Base-by-base conservation (phyloP, 2,329 filamentous ascomycete genomes). In the Xylaria sp. region DNA sequence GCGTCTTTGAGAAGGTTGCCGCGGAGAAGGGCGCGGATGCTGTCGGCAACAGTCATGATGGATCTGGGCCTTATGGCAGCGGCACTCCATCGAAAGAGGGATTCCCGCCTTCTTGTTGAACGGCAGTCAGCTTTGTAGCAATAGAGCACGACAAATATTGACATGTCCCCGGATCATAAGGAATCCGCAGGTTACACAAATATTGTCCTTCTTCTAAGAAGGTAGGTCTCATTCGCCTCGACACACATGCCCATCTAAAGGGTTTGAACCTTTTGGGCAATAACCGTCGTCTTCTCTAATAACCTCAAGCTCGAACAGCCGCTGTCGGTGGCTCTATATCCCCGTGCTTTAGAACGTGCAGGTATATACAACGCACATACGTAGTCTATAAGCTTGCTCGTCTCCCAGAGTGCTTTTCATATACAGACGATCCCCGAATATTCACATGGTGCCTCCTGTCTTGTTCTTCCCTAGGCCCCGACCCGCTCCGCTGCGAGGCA, bases 1-100 rank as follows among this genome's bases (percentile, higher is more conserved):
- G 70, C 26, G 71, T 81, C 7, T 82, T 84, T 63, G 67, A 74
- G 40, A 60, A 57, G 40, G 43, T 71, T 21, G 66, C 65, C 6
- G 48, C 49, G 16, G 69, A 69, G 51, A 65, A 54, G 24, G 56
- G 46, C n/a, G 20, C 67, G 72, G 69, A 81, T 78, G 26, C 17
- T 19, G 19, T 45, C 21, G 8, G 53, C 6, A 7, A 47, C 52
- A 34, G 39, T 26, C 22, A 22, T 13, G 43, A 49, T 44, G 3
- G 18, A 34, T 17, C 54, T n/a, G 59, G 59, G 7, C 61, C 54
- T 34, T 69, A 69, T 47, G 43, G 50, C 9, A 59, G 41, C 17
- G 46, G 49, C 7, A 26, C 40, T 19, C 43, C 29, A 34, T 11
- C 11, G 29, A 34, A 13, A 13, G 11, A 34, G 29, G 8, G 29